Conservation (phyloP, 495 filamentous ascomycete genomes). For the Lasiosphaeria ovina region DNA sequence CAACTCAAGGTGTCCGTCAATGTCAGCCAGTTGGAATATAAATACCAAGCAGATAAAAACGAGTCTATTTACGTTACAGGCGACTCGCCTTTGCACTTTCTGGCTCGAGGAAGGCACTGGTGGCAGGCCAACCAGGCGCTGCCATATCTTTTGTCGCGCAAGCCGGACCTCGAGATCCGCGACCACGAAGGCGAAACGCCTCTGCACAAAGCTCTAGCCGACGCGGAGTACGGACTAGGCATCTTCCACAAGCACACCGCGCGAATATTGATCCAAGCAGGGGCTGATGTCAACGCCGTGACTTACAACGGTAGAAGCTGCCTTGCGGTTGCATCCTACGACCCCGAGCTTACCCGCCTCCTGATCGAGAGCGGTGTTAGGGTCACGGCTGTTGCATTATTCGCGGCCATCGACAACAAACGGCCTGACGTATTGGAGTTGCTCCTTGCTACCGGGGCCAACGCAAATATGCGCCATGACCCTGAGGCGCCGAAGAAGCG, state of each 20-base stretch:
- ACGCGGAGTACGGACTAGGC: conserved; percentile 15
- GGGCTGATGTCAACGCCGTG: conserved; percentile 3
- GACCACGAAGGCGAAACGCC: conserved; percentile 40
- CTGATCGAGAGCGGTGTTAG: conserved; percentile 7
- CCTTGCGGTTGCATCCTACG: conserved; percentile 1
- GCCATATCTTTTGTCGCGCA: conserved; percentile 41
- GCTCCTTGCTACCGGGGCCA: conserved; percentile 1
- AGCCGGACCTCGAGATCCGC: conserved; percentile 38
- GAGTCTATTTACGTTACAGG: conserved; percentile 1
- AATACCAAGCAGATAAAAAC: background rate
- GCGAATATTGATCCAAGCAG: conserved; percentile 5
- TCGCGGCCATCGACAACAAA: conserved; percentile 5
- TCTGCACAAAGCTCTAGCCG: conserved; percentile 38
- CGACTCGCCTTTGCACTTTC: conserved; percentile 36
- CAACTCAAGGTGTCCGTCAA: conserved; percentile 31
- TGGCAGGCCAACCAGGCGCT: conserved; percentile 45
- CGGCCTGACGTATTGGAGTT: background rate
- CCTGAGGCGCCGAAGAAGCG: too few species aligned
- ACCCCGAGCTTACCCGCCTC: conserved; percentile 6
- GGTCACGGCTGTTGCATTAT: background rate
- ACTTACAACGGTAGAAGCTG: conserved; percentile 1
- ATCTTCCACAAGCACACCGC: conserved; percentile 20
- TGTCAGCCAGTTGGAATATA: conserved; percentile 26
- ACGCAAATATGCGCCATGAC: background rate
- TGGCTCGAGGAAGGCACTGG: conserved; percentile 40